Percentiles rank a stretch among this genome's conserved stretches.
Conservation (phyloP, 208 protist species). For the Trypanosoma grayi region DNA sequence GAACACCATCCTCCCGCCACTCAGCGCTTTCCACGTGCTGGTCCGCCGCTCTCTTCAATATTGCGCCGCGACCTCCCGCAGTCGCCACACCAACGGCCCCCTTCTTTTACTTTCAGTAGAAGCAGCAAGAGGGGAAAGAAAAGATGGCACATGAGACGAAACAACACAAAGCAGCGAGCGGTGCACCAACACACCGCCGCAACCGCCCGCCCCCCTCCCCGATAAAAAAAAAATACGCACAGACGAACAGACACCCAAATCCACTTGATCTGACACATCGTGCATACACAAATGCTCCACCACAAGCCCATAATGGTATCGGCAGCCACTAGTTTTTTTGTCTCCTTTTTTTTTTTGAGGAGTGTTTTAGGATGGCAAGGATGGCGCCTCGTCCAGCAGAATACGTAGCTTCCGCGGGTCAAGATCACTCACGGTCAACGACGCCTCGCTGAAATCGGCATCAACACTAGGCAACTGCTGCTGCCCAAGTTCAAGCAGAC, state of each 20-base stretch:
- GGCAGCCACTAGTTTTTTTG: conserved; percentile 2
- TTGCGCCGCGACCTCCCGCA: neutral
- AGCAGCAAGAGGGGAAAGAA: no score
- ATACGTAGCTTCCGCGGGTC: conserved; percentile 45
- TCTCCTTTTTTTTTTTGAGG: neutral
- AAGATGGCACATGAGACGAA: no score
- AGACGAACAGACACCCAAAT: neutral
- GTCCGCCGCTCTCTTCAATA: no score
- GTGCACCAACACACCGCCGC: no score
- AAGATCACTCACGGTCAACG: conserved; percentile 32
- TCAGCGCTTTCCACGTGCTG: no score
- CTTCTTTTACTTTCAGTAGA: no score
- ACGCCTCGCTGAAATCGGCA: neutral
- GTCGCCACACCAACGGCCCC: no score
- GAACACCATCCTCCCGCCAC: conserved; percentile 81
- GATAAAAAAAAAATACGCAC: neutral
- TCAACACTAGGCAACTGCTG: conserved; percentile 11
- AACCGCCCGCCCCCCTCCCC: no score
- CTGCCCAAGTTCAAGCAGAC: conserved; percentile 23
- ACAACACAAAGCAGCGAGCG: no score
- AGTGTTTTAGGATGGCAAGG: neutral
- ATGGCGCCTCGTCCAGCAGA: conserved; percentile 23
- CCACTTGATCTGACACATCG: neutral
- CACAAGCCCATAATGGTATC: no score
- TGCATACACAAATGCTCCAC: no score